These are phyloP conservation scores for Pleurozium schreberi DNA, from an alignment of 225 moss, liverwort and hornwort genomes.

Conservation along the genomic window DNA sequence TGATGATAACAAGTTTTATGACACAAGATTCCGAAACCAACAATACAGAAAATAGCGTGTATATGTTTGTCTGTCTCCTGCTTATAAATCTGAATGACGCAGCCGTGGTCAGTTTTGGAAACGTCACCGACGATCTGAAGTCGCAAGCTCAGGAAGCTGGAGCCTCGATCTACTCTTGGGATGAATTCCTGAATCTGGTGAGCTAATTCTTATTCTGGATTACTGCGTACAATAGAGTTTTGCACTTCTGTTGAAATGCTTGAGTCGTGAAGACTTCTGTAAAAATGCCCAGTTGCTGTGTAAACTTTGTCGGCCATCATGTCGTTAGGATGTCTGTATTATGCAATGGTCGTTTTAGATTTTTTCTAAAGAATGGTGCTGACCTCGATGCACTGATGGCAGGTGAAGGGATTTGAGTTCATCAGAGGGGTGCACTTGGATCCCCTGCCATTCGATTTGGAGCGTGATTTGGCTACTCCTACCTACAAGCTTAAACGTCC, in stretches of 20 bases:
- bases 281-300: background rate
- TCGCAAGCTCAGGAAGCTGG: slow-evolving; percentile 28
- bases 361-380: background rate
- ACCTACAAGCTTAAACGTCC: slow-evolving; percentile 63
- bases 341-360: background rate
- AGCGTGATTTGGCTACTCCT: slow-evolving; percentile 48
- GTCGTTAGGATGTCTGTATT: background rate
- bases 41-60: background rate
- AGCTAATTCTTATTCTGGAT: background rate
- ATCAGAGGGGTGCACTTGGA: slow-evolving; percentile 57
- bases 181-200: slow-evolving; percentile 49
- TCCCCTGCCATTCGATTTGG: slow-evolving; percentile 50
- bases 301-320: background rate
- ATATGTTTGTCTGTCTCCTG: background rate
- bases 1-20: background rate
- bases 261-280: background rate
- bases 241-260: background rate
- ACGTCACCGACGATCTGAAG: slow-evolving; percentile 20
- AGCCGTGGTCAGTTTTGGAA: slow-evolving; percentile 60
- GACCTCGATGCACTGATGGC: background rate
- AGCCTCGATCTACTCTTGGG: slow-evolving; percentile 32
- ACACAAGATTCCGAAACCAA: background rate
- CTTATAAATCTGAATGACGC: slow-evolving; percentile 10
- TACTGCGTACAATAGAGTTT: background rate
- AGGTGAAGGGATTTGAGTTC: slow-evolving; percentile 50